These are phyloP conservation scores for Apiospora saccharicola DNA, from an alignment of 2,329 filamentous ascomycete species.

Conservation along the genomic window DNA sequence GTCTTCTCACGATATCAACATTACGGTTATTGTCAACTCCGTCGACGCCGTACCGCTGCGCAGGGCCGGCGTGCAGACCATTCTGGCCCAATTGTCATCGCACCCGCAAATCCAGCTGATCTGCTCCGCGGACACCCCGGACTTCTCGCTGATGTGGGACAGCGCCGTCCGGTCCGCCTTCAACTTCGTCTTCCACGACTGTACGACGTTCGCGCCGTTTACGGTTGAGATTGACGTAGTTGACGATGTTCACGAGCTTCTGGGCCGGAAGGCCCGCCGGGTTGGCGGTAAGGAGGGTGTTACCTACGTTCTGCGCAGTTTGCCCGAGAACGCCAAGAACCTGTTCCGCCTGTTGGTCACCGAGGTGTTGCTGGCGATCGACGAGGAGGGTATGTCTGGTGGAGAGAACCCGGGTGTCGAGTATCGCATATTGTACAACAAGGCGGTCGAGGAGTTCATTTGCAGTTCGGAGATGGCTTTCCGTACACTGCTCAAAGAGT, in stretches of 20 bases:
- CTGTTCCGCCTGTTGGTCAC: conserved; percentile 85
- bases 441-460: conserved; percentile 95
- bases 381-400: conserved; percentile 61
- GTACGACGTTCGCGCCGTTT: conserved; percentile 85
- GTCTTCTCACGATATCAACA: conserved; percentile 52
- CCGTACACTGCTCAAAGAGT: conserved; percentile 92
- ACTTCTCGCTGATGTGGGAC: conserved; percentile 90
- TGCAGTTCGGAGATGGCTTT: conserved; percentile 97
- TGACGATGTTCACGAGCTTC: conserved; percentile 86
- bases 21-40: conserved; percentile 83
- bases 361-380: conserved; percentile 78
- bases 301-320: conserved; percentile 84
- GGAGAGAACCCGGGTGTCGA: conserved; percentile 77
- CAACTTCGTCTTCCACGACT: conserved; percentile 91
- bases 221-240: conserved; percentile 81
- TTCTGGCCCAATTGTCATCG: conserved; percentile 78
- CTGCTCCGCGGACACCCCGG: conserved; percentile 86
- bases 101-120: conserved; percentile 77
- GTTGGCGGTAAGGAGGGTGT: conserved; percentile 92
- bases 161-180: conserved; percentile 82
- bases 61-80: conserved; percentile 70
- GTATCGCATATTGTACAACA: conserved; percentile 91
- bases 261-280: conserved; percentile 80
- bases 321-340: conserved; percentile 91
- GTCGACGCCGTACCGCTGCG: conserved; percentile 83